Base-by-base conservation (phyloP, 2,329 filamentous ascomycete species). In the Penicillium sp. region DNA sequence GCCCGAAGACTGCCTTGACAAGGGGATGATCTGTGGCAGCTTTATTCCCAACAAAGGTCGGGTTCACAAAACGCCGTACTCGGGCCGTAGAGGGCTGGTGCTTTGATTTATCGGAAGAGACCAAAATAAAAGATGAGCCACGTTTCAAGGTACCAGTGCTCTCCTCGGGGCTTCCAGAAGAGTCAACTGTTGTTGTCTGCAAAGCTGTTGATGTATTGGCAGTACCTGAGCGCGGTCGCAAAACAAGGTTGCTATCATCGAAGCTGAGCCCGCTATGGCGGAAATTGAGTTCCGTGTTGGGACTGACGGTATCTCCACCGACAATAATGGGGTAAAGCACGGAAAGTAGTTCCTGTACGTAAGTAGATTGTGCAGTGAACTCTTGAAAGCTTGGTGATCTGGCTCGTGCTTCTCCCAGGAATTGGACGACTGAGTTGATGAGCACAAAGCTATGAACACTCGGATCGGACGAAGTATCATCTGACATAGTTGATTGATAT, bases 301-400 rank as follows among this genome's bases (percentile, higher is more conserved):
- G 86, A 51, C 84, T 88, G 36, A 97, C 87, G 19, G 86, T 82
- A 72, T 97, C 91, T 11, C 90, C 87, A 62, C 90, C 93, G 26
- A 96, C 91, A 46, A 97, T 83, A 16, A 94, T 84, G 1, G 94
- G 92, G 68, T 94, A 99, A 2, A 97, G 77, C 11, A 91, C 87
- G 34, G 85, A 84, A 0, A 97, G 79, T 4, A 99, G 76, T 43
- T 91, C 80, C 57, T 93, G 86, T 1, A 93, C 78, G 72, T 96
- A 97, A 41, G 89, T 88, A 0, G 92, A 95, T 0, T 81, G 82
- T 10, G 88, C 75, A 0, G 90, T 84, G 70, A 95, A 97, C 41
- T 97, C 91, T 53, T 89, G 83, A 70, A 97, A 97, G 26, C 83
- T 82, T 2, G 79, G 71, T 3, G 90, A 97, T 36, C 86, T 85